Evolutionary conservation across 2,329 filamentous ascomycete genomes (phyloP).

Genomic region (Monosporascus ibericus): DNA sequence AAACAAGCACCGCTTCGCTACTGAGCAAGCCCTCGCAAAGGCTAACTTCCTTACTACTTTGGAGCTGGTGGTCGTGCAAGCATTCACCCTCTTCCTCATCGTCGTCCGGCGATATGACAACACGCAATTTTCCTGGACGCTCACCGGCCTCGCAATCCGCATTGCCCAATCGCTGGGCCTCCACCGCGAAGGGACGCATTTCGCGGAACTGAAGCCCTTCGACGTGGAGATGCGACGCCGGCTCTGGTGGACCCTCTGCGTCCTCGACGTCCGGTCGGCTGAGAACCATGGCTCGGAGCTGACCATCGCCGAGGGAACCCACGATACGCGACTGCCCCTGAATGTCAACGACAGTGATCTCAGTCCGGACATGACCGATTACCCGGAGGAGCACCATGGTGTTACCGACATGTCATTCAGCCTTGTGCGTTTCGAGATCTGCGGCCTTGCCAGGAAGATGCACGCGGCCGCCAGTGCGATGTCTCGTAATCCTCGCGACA

Average conservation of each 20-base stretch:
- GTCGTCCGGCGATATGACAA: constrained; percentile 46
- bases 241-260: constrained; percentile 55
- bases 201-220: constrained; percentile 49
- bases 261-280: constrained; percentile 53
- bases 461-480: constrained; percentile 30
- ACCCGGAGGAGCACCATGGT: constrained; percentile 41
- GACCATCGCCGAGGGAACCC: constrained; percentile 37
- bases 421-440: constrained; percentile 38
- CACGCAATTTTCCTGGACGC: constrained; percentile 53
- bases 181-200: constrained; percentile 50
- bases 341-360: constrained; percentile 54
- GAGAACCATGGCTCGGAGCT: constrained; percentile 53
- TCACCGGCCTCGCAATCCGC: constrained; percentile 55
- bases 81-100: constrained; percentile 53
- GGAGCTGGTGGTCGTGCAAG: constrained; percentile 55
- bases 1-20: constrained; percentile 44
- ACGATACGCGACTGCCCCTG: constrained; percentile 48
- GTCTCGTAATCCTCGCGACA: constrained; percentile 25
- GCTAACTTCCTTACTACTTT: constrained; percentile 56
- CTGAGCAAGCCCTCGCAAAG: constrained; percentile 55
- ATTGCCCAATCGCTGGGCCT: constrained; percentile 49
- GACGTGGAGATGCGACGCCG: constrained; percentile 58
- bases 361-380: constrained; percentile 37
- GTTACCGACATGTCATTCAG: constrained; percentile 47
- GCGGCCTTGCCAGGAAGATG: constrained; percentile 31